Percentiles rank a stretch among this genome's conserved stretches.
Conservation (phyloP, 164 flowering plant genomes). For the Vitis rotundifolia region DNA sequence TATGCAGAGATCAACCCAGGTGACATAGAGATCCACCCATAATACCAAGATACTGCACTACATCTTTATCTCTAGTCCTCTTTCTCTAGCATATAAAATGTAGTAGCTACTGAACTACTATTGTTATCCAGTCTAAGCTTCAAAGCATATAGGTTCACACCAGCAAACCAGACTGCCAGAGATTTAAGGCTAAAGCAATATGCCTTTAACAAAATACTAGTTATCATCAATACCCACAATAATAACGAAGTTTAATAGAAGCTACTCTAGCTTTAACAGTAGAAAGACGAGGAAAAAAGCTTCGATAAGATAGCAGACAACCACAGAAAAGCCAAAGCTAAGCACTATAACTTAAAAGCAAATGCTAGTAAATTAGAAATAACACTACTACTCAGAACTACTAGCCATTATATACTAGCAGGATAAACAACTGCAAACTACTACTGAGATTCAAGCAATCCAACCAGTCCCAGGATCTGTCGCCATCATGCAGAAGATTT, state of each 20-base stretch:
- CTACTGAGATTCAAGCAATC: conserved; percentile 13
- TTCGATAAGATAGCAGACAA: conserved; percentile 1
- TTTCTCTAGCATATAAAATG: background rate
- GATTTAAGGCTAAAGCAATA: background rate
- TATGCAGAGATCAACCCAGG: conserved; percentile 4
- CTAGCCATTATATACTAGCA: conserved; percentile 6
- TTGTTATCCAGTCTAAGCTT: background rate
- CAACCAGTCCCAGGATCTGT: background rate
- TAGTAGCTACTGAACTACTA: background rate
- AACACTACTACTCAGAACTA: conserved; percentile 8
- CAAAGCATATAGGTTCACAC: background rate
- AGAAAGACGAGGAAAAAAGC: background rate
- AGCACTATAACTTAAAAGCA: conserved; percentile 5
- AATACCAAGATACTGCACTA: background rate
- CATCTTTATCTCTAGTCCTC: conserved; percentile 2
- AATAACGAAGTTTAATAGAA: background rate
- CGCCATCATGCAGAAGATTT: background rate
- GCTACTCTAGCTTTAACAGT: background rate
- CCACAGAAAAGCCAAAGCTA: conserved; percentile 3
- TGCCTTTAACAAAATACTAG: background rate
- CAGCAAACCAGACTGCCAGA: background rate
- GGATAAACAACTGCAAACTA: conserved; percentile 6
- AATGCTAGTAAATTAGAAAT: conserved; percentile 3
- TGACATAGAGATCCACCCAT: background rate
- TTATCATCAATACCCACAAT: conserved; percentile 4